These are phyloP conservation scores for Pichia sp. DNA, from an alignment of 1,139 yeast genomes.

Conservation along the genomic window DNA sequence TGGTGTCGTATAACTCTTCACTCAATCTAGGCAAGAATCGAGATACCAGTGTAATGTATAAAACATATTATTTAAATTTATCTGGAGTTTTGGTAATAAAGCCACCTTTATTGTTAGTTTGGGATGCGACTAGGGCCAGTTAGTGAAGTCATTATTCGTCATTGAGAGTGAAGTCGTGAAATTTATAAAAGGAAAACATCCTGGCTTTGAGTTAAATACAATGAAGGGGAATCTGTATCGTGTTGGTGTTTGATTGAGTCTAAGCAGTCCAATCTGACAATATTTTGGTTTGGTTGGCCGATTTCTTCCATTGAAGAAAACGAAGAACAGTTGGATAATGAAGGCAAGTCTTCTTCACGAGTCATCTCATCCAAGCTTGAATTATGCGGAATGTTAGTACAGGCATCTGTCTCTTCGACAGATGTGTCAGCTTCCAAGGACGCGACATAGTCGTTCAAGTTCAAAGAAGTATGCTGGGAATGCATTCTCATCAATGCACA, in stretches of 20 bases:
- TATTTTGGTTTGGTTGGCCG: background rate
- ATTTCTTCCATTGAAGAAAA: slow-evolving; percentile 20
- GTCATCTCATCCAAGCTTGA: background rate
- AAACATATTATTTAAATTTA: background rate
- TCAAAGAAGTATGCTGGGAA: slow-evolving; percentile 3
- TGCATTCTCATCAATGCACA: slow-evolving; percentile 9
- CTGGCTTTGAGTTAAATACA: background rate
- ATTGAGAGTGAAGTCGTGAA: background rate
- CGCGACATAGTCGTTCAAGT: slow-evolving; percentile 2
- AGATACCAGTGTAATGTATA: background rate
- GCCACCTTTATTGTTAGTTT: background rate
- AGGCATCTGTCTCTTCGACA: slow-evolving; percentile 1
- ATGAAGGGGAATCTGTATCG: background rate
- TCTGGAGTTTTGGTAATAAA: background rate
- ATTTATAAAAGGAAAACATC: background rate
- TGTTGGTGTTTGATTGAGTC: background rate
- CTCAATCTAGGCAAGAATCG: background rate
- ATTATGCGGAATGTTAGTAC: background rate
- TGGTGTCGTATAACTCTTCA: background rate
- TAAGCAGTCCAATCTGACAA: background rate
- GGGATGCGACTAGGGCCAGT: background rate
- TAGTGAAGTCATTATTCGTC: background rate
- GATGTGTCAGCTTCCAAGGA: slow-evolving; percentile 1
- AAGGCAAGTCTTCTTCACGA: slow-evolving; percentile 21
- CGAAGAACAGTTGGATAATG: slow-evolving; percentile 25